Evolutionary conservation across 352 stramenopile species (phyloP).

Genomic region (Saprolegnia parasitica): DNA sequence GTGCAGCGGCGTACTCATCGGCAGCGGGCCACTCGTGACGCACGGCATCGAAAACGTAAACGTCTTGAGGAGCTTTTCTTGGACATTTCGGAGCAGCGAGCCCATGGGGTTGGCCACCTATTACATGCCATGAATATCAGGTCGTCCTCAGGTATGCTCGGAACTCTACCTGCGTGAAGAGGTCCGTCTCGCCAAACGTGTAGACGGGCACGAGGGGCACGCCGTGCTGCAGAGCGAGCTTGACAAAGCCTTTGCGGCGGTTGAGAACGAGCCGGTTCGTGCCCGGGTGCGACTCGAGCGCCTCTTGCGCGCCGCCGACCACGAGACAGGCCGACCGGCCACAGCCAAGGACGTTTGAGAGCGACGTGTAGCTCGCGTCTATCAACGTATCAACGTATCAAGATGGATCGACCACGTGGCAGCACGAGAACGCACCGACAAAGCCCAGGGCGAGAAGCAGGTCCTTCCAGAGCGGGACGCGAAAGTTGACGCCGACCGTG

Average conservation of each 20-base stretch:
- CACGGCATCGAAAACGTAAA: slow-evolving; percentile 48
- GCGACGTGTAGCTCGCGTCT: slow-evolving; percentile 45
- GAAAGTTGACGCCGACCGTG: slow-evolving; percentile 52
- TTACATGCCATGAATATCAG: too few relatives aligned
- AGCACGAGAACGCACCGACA: background rate
- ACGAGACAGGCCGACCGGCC: slow-evolving; percentile 41
- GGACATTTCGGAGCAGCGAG: slow-evolving; percentile 36
- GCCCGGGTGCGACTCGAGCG: slow-evolving; percentile 41
- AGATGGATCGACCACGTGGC: background rate
- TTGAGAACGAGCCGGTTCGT: slow-evolving; percentile 56
- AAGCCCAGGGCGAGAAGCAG: slow-evolving; percentile 48
- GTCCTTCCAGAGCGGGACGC: slow-evolving; percentile 48
- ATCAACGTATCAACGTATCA: slow-evolving; percentile 6
- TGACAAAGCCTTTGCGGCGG: slow-evolving; percentile 59
- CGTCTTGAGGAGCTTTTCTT: slow-evolving; percentile 37
- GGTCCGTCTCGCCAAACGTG: slow-evolving; percentile 58
- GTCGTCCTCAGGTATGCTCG: background rate
- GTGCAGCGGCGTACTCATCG: slow-evolving; percentile 36
- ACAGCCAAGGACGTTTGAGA: slow-evolving; percentile 33
- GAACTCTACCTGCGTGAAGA: slow-evolving; percentile 41
- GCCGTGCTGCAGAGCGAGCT: slow-evolving; percentile 52
- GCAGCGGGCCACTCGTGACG: slow-evolving; percentile 38
- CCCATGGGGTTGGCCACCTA: slow-evolving; percentile 43
- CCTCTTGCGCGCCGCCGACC: slow-evolving; percentile 46
- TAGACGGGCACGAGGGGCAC: slow-evolving; percentile 62